phyloP scores from a whole-genome alignment of 192 early-diverging fungal species.

The Backusella luteola region DNA sequence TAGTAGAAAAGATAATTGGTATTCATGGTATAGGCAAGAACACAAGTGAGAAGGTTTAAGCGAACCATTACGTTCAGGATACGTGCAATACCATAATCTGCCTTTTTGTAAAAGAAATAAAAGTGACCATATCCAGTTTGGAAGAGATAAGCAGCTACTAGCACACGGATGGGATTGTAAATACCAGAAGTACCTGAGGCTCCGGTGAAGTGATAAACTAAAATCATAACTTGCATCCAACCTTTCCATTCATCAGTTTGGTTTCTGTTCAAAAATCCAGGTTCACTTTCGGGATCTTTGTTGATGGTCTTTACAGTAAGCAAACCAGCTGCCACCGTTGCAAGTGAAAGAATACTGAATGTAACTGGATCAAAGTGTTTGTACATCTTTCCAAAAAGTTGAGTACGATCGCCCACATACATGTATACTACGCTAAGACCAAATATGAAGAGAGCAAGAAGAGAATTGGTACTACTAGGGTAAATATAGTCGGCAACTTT shows the following conservation, averaged over 20 bases:
- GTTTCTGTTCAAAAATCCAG: constrained; percentile 66
- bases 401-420: constrained; percentile 68
- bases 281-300: constrained; percentile 37
- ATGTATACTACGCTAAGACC: constrained; percentile 56
- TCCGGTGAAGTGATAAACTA: constrained; percentile 71
- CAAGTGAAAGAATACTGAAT: constrained; percentile 48
- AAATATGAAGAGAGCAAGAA: constrained; percentile 51
- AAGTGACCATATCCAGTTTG: constrained; percentile 86
- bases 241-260: constrained; percentile 89
- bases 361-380: constrained; percentile 51
- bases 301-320: constrained; percentile 42
- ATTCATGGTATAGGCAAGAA: constrained; percentile 66
- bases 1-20: constrained; percentile 74
- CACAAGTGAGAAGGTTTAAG: constrained; percentile 65
- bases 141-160: constrained; percentile 79
- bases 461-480: constrained; percentile 40
- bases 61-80: constrained; percentile 61
- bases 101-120: constrained; percentile 68
- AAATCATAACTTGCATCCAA: constrained; percentile 79
- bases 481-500: not conserved
- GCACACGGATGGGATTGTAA: constrained; percentile 70
- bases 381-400: constrained; percentile 64
- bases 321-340: constrained; percentile 44
- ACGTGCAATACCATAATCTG: constrained; percentile 63
- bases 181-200: constrained; percentile 61